Evolutionary conservation across 208 protist genomes (phyloP), one percentile per base, ranked within the genome.

Genomic region (Lotmaria passim): DNA sequence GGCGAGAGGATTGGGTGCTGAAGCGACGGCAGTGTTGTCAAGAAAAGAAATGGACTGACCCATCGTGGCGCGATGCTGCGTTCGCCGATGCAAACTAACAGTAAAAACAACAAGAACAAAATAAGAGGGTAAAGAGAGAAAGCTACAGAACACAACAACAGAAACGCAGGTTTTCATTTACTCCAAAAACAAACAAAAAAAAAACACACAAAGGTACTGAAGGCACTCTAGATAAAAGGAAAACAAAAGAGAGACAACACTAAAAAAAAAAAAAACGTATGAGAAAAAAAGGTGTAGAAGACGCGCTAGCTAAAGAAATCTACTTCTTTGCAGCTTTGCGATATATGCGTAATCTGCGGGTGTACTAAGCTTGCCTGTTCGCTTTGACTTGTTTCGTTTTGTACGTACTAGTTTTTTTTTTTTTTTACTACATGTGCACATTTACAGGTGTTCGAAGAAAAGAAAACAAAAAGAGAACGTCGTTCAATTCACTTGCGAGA

Each of bases 1-100:
- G 2, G 31, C 1, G 33, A 14, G 33, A 15, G 33, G 19, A 4
- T 46, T 46, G 5, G 11, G 41, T 17, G 41, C 41, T 7, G n/a
- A n/a, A n/a, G n/a, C 50, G 11, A 12, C 31, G n/a, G 23, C 34
- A 28, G 10, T 19, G n/a, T 21, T n/a, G 24, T 26, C 47, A 0
- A 19, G 5, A 6, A 34, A 64, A n/a, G 66, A 72, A 10, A 23
- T 15, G 8, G 34, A 47, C n/a, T 63, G 55, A 28, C 56, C 66
- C 66, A 72, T 72, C 39, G 10, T 58, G 28, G 1, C 8, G 30
- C 36, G 7, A 1, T 28, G 21, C n/a, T n/a, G 50, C 26, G n/a
- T n/a, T n/a, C n/a, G n/a, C 53, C 8, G 3, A 59, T 30, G 28
- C 51, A 57, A 57, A 8, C 5, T 4, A 48, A 61, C 6, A 61